These are phyloP conservation scores for Colletotrichum liaoningense DNA, from an alignment of 2,329 filamentous ascomycete genomes.

Conservation along the genomic window DNA sequence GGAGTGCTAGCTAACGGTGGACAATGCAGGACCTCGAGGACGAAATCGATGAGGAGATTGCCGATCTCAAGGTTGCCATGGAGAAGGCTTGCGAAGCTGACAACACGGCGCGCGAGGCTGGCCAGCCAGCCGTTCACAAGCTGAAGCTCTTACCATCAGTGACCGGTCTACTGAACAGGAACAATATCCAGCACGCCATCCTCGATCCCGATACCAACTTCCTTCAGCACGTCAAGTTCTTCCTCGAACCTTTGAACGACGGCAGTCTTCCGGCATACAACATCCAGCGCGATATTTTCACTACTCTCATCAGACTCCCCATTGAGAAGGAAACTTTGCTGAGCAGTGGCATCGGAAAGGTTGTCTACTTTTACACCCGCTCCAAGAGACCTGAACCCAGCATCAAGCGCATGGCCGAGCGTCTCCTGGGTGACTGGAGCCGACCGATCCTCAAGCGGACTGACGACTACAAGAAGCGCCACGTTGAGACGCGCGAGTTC, in stretches of 20 bases:
- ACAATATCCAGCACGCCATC: constrained; percentile 84
- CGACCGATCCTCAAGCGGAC: constrained; percentile 92
- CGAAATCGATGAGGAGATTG: constrained; percentile 90
- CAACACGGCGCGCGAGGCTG: constrained; percentile 81
- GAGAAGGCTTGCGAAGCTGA: constrained; percentile 89
- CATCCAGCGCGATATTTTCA: constrained; percentile 95
- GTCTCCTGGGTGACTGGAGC: constrained; percentile 95
- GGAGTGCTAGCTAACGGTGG: constrained; percentile 38
- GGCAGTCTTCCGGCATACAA: constrained; percentile 95
- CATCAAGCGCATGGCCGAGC: constrained; percentile 95
- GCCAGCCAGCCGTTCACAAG: constrained; percentile 89
- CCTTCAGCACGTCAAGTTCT: constrained; percentile 94
- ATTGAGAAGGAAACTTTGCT: constrained; percentile 92
- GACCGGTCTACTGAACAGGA: constrained; percentile 87
- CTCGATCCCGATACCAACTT: constrained; percentile 97
- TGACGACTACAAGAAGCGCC: constrained; percentile 92
- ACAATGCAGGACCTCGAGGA: constrained; percentile 82
- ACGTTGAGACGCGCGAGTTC: constrained; percentile 72
- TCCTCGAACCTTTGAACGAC: constrained; percentile 94
- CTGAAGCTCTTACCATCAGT: constrained; percentile 94
- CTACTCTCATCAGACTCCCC: constrained; percentile 80
- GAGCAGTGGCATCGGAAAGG: constrained; percentile 94
- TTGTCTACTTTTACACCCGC: constrained; percentile 96
- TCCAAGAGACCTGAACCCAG: constrained; percentile 87
- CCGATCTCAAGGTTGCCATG: constrained; percentile 89